These are phyloP conservation scores for Protostelium mycophagum DNA, from an alignment of 78 protist species.

Conservation along the genomic window DNA sequence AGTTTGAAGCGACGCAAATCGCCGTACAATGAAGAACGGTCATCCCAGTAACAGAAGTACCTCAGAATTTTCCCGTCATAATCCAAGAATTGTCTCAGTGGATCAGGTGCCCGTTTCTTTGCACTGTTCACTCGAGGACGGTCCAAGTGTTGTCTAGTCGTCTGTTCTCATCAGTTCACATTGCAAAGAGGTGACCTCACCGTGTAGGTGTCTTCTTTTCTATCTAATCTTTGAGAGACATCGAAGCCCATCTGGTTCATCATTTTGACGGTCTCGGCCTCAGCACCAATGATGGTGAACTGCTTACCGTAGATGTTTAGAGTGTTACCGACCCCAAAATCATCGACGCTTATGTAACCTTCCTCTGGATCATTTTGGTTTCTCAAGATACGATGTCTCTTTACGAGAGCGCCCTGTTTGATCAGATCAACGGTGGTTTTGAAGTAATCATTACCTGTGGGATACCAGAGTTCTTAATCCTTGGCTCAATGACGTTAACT, in stretches of 20 bases:
- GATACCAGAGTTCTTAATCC: conserved; percentile 40
- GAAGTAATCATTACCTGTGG: conserved; percentile 18
- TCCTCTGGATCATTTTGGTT: neutral
- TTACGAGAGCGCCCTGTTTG: neutral
- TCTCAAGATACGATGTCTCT: neutral
- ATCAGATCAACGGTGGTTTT: conserved; percentile 23
- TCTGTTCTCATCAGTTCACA: neutral
- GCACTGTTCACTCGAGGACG: neutral
- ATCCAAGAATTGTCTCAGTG: conserved; percentile 25
- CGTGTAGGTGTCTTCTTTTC: conserved; percentile 7
- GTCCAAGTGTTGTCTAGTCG: neutral
- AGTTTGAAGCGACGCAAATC: conserved; percentile 29
- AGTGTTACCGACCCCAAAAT: conserved; percentile 12
- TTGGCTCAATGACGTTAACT: conserved; percentile 29
- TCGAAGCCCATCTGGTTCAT: neutral
- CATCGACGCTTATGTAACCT: neutral
- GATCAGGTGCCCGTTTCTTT: neutral
- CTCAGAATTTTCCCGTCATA: conserved; percentile 72
- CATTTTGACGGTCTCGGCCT: conserved; percentile 40
- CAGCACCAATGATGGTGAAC: conserved; percentile 31
- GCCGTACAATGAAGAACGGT: conserved; percentile 44
- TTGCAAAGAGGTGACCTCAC: neutral
- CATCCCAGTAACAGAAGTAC: conserved; percentile 74
- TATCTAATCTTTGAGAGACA: neutral
- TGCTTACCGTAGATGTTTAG: conserved; percentile 33